A percentile compares a stretch with the other conserved stretches of the same genome.
Evolutionary conservation across 257 asterid species (phyloP).

Genomic region (Datura wrightii): DNA sequence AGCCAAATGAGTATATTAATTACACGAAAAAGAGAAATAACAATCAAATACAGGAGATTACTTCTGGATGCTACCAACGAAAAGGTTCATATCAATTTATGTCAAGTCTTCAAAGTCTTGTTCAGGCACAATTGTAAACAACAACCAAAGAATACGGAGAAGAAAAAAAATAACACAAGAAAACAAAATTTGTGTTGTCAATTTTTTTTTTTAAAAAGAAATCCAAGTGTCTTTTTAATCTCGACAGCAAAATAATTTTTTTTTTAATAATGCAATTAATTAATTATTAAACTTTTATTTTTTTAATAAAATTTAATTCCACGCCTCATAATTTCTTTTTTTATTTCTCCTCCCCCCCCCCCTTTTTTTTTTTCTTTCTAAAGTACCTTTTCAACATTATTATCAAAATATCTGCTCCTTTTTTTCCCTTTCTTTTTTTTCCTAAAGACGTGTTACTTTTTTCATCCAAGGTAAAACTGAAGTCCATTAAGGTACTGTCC

Average conservation of each 20-base stretch:
- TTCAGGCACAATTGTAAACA: not conserved
- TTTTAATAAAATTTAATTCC: no score
- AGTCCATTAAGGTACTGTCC: constrained; percentile 12
- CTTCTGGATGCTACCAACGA: not conserved
- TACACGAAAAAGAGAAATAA: no score
- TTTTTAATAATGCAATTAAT: no score
- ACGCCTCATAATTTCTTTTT: no score
- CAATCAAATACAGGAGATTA: not conserved
- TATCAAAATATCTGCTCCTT: not conserved
- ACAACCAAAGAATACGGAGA: not conserved
- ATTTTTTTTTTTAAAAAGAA: not conserved
- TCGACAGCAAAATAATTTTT: no score
- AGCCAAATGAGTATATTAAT: no score
- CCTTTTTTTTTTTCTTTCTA: no score
- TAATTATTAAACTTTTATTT: no score
- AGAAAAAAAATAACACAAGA: not conserved
- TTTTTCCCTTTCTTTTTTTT: not conserved
- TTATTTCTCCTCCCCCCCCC: no score
- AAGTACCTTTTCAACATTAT: not conserved
- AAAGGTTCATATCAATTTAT: not conserved
- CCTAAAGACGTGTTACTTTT: not conserved
- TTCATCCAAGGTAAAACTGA: constrained; percentile 10
- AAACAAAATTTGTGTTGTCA: not conserved
- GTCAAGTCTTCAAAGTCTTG: not conserved
- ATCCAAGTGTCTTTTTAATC: not conserved